phyloP scores from a whole-genome alignment of 768 basidiomycete species.

The Pleurotus tuoliensis region DNA sequence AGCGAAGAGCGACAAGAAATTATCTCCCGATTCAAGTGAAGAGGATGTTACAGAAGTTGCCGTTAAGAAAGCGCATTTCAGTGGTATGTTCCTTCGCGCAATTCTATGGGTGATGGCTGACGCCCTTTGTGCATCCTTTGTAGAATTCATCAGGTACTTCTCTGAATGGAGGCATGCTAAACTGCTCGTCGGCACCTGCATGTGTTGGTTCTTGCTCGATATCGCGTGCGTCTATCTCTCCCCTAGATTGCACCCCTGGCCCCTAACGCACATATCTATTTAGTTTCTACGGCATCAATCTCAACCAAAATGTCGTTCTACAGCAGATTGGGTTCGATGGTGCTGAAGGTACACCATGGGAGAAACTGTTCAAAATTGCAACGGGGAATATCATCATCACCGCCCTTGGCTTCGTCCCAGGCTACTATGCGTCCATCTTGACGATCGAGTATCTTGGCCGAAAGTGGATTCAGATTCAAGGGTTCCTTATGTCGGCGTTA shows the following conservation, averaged over 20 bases:
- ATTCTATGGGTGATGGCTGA: no score
- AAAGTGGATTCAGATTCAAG: conserved; percentile 73
- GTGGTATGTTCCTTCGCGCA: conserved; percentile 26
- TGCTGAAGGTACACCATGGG: conserved; percentile 42
- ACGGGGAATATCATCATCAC: conserved; percentile 56
- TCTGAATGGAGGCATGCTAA: conserved; percentile 69
- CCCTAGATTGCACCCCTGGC: not conserved
- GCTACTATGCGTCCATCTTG: conserved; percentile 67
- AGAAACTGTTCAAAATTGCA: conserved; percentile 48
- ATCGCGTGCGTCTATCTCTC: conserved; percentile 44
- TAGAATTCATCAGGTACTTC: conserved; percentile 67
- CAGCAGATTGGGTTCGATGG: conserved; percentile 52
- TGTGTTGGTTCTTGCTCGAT: conserved; percentile 75
- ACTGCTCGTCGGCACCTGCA: conserved; percentile 61
- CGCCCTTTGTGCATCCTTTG: not conserved
- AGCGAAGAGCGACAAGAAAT: conserved; percentile 11
- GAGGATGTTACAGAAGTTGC: conserved; percentile 17
- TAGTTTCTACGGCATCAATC: conserved; percentile 65
- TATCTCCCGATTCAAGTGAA: conserved; percentile 5
- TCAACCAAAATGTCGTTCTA: conserved; percentile 60
- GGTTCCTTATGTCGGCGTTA: conserved; percentile 66
- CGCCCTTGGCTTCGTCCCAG: conserved; percentile 70
- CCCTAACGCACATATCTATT: not conserved
- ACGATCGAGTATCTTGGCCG: conserved; percentile 72
- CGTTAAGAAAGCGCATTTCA: conserved; percentile 48